phyloP scores from a whole-genome alignment of 108 stramenopile genomes.

The Discostella pseudostelligera region DNA sequence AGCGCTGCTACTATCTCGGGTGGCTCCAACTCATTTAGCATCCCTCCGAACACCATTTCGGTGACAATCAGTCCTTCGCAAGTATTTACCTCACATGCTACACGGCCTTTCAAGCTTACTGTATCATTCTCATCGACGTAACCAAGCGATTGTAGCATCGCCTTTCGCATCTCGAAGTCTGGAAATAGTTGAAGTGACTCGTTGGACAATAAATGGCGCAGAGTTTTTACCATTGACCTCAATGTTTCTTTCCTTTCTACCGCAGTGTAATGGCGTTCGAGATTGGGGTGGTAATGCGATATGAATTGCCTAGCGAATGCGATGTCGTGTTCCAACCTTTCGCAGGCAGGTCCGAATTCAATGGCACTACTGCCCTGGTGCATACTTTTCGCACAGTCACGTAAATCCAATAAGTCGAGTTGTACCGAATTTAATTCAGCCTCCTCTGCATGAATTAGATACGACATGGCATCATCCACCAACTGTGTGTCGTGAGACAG shows the following conservation, averaged over 20 bases:
- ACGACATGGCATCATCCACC: slow-evolving; percentile 54
- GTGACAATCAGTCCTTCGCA: slow-evolving; percentile 94
- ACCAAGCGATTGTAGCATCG: slow-evolving; percentile 84
- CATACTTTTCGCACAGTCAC: slow-evolving; percentile 55
- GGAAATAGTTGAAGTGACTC: slow-evolving; percentile 92
- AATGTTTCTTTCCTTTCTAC: slow-evolving; percentile 72
- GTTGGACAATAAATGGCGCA: slow-evolving; percentile 78
- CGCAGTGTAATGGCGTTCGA: slow-evolving; percentile 58
- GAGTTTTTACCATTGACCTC: slow-evolving; percentile 48
- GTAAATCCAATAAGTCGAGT: slow-evolving; percentile 53
- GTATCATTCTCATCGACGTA: slow-evolving; percentile 87
- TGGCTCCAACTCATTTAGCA: slow-evolving; percentile 91
- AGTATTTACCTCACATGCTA: slow-evolving; percentile 94
- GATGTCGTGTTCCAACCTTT: slow-evolving; percentile 38
- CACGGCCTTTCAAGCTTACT: slow-evolving; percentile 92
- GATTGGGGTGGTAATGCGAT: slow-evolving; percentile 70
- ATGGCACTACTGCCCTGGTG: slow-evolving; percentile 60
- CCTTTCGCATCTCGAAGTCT: slow-evolving; percentile 88
- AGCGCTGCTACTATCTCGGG: slow-evolving; percentile 93
- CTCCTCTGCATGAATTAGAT: slow-evolving; percentile 55
- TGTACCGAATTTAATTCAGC: slow-evolving; percentile 43
- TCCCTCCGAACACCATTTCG: slow-evolving; percentile 96
- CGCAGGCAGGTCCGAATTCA: slow-evolving; percentile 55
- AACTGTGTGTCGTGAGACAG: slow-evolving; percentile 40
- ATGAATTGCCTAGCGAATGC: slow-evolving; percentile 43